Base-by-base conservation (phyloP, 305 asterid species). In the Euphrasia arctica region DNA sequence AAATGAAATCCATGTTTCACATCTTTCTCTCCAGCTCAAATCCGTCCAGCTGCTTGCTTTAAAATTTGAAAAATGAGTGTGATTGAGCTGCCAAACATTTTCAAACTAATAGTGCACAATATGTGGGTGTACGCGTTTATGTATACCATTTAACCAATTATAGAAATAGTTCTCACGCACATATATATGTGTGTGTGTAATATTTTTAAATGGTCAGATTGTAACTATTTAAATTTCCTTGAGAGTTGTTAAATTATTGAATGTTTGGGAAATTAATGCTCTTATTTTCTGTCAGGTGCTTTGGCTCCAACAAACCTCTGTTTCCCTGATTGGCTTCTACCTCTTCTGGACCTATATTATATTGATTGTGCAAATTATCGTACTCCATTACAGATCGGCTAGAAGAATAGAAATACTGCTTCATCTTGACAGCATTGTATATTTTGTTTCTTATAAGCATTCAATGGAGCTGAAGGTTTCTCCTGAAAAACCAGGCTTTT, bases 391-490 rank as follows among this genome's bases (percentile, higher is more conserved):
- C 14, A n/a, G 45, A 63, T 70, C 63, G 52, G 47, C 70, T 55
- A 18, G 62, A 64, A 67, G 67, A 54, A 63, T 66, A 65, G 55
- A 64, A 31, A 50, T 52, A 52, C 50, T 41, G 68, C 56, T 57
- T 12, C 62, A 52, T 27, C 51, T 68, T 47, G 10, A 64, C 22
- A 58, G 56, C 51, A 62, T 51, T 52, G 28, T 62, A 15, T 64
- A 66, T 64, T 54, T 31, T 36, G 55, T 70, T 66, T 60, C 58
- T 45, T 39, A 68, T 52, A 67, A 70, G 59, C 57, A 60, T 63
- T 61, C 69, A 65, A 90, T 88, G 99, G 96, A 91, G 80, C 82
- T 79, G 69, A 88, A 74, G 78, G 83, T 77, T 73, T 80, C 93
- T 63, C 80, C 96, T 64, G 85, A 84, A 55, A 85, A 78, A 74